Evolutionary conservation across 306 rosid species (phyloP).

Genomic region (Trifolium pratense): DNA sequence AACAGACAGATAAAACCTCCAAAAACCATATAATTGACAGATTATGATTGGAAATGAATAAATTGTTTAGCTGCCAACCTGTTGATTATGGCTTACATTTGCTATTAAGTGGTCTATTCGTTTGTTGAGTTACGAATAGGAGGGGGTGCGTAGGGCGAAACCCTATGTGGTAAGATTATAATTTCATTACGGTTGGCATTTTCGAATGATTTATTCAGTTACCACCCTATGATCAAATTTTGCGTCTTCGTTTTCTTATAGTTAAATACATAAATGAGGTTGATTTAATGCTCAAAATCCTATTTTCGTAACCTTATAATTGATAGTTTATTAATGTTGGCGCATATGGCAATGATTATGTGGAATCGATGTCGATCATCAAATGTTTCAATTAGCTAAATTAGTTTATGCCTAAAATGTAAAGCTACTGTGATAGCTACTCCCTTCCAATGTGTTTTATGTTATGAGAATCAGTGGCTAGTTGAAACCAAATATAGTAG

Average conservation of each 20-base stretch:
- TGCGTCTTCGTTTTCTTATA: not conserved
- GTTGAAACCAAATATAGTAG: not conserved
- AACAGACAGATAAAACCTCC: conserved; percentile 28
- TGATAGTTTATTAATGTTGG: not conserved
- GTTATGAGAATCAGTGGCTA: not conserved
- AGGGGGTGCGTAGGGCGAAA: not conserved
- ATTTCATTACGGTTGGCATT: too few relatives aligned
- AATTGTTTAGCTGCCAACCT: not conserved
- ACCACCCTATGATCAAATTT: not conserved
- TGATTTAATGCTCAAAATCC: conserved; percentile 7
- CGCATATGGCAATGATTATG: too few relatives aligned
- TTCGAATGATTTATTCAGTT: not conserved
- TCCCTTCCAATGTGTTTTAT: not conserved
- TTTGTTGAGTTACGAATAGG: not conserved
- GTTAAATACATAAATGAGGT: not conserved
- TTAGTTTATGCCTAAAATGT: not conserved
- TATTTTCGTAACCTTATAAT: not conserved
- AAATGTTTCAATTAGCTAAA: too few relatives aligned
- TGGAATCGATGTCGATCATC: too few relatives aligned
- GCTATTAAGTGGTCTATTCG: not conserved
- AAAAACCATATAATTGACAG: not conserved
- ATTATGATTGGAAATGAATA: not conserved
- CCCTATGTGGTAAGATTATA: too few relatives aligned
- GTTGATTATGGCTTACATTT: not conserved
- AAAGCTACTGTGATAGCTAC: not conserved